Evolutionary conservation across 1,139 yeast genomes (phyloP).

Genomic region (Tardiomyces blankii): DNA sequence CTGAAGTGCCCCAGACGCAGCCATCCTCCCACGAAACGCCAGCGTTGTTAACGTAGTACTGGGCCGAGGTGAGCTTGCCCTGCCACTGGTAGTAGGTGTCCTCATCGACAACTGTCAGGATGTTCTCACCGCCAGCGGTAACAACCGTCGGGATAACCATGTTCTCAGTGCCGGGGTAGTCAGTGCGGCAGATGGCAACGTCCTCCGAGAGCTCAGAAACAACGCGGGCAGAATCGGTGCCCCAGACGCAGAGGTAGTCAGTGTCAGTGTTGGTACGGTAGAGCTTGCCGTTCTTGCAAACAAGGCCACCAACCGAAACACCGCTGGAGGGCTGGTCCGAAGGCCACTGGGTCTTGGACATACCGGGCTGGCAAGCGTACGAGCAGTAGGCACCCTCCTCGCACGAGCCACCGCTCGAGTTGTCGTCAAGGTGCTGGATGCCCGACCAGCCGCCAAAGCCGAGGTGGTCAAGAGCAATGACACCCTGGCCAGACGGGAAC

Average conservation of each 20-base stretch:
- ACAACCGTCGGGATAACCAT: constrained; percentile 91
- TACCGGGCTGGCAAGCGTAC: constrained; percentile 92
- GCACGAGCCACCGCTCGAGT: constrained; percentile 55
- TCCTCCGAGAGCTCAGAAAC: constrained; percentile 49
- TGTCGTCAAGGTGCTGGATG: constrained; percentile 45
- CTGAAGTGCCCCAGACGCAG: constrained; percentile 81
- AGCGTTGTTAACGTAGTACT: constrained; percentile 93
- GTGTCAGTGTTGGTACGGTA: constrained; percentile 60
- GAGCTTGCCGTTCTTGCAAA: constrained; percentile 66
- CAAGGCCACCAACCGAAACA: constrained; percentile 82
- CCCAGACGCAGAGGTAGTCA: constrained; percentile 76
- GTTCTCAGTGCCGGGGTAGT: constrained; percentile 98
- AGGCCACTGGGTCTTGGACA: constrained; percentile 98
- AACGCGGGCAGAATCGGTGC: constrained; percentile 56
- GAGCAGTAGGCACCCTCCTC: constrained; percentile 89
- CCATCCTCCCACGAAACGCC: constrained; percentile 86
- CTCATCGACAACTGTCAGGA: constrained; percentile 71
- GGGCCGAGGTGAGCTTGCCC: constrained; percentile 81
- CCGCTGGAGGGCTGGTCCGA: constrained; percentile 72
- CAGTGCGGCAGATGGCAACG: constrained; percentile 92
- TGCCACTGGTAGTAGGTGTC: constrained; percentile 69
- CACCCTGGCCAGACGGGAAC: constrained; percentile 92
- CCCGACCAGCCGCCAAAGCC: constrained; percentile 92
- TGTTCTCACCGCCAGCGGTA: constrained; percentile 50
- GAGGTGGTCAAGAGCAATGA: constrained; percentile 69